Evolutionary conservation across 768 basidiomycete genomes (phyloP).

Genomic region (Neoboletus subvelutipes): DNA sequence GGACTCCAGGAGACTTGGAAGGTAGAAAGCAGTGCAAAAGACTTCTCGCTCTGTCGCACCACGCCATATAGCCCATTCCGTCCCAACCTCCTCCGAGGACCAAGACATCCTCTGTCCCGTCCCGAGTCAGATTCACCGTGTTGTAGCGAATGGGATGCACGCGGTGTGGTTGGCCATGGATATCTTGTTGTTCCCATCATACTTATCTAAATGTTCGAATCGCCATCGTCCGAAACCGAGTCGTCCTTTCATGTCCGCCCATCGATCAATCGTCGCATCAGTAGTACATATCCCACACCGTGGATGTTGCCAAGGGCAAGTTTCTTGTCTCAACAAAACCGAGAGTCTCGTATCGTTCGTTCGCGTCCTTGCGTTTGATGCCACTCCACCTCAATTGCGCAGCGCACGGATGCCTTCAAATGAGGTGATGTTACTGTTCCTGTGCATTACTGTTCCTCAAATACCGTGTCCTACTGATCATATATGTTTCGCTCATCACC

Average conservation of each 20-base stretch:
- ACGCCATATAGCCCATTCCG: background rate
- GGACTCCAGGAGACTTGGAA: background rate
- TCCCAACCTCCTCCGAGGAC: background rate
- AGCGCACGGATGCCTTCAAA: background rate
- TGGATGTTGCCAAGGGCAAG: background rate
- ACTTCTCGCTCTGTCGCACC: too few species aligned
- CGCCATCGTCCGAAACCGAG: too few species aligned
- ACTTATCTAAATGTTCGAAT: background rate
- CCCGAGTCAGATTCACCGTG: background rate
- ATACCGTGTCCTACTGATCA: background rate
- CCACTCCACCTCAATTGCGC: background rate
- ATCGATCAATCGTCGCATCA: background rate
- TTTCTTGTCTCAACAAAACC: background rate
- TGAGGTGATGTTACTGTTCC: background rate
- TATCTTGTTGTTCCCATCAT: background rate
- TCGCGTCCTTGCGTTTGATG: background rate
- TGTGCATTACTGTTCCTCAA: slow-evolving; percentile 3
- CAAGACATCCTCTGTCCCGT: background rate
- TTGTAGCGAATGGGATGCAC: background rate
- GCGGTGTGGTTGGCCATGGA: background rate
- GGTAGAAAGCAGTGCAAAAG: too few species aligned
- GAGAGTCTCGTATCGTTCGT: background rate
- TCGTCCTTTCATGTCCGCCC: background rate
- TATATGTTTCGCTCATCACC: background rate
- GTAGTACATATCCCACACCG: background rate